Base-by-base conservation (phyloP, 2,329 filamentous ascomycete species). In the Diaporthe aspalathi region DNA sequence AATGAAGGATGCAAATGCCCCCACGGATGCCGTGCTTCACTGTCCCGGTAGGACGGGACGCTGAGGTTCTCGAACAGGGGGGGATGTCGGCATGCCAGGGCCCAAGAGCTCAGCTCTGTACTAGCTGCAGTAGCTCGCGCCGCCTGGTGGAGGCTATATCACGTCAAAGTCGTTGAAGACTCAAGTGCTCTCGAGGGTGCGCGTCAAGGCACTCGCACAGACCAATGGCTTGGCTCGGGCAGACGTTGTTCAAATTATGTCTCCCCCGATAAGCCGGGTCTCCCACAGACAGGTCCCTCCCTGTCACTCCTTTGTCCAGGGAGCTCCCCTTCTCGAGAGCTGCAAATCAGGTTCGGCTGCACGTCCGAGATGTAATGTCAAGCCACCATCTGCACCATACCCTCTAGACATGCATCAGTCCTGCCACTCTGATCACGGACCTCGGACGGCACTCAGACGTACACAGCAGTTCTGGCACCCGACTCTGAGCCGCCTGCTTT, bases 31-130 rank as follows among this genome's bases (percentile, higher is more conserved):
- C 56, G 32, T 62, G 56, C 24, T 29, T 32, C 24, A 62, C 16
- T 45, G 56, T 16, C 56, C 56, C 24, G 40, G 40, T 47, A 47
- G 56, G 56, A 62, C 56, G 24, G 56, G 38, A 62, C 56, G 24
- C 45, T 24, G 5, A n/a, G 24, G 12, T 8, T 22, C 20, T n/a
- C 24, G 24, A n/a, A 45, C 56, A 62, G 57, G 57, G 57, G 16
- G 43, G 32, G 57, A 35, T 16, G 40, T 17, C n/a, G 24, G 24
- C 27, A 63, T n/a, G 20, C 40, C 40, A 32, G 24, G 32, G 45
- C 57, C 24, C 27, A 47, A 47, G 40, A 47, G 14, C 24, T 32
- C 40, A 47, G 57, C 57, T 47, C 40, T 32, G 27, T 27, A 22
- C 27, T 63, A 63, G 40, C 17, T 47, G 40, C 40, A 35, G 57